Evolutionary conservation across 140 eudicot species (phyloP), one percentile per base, ranked within the genome.

Genomic region (Cichorium intybus): DNA sequence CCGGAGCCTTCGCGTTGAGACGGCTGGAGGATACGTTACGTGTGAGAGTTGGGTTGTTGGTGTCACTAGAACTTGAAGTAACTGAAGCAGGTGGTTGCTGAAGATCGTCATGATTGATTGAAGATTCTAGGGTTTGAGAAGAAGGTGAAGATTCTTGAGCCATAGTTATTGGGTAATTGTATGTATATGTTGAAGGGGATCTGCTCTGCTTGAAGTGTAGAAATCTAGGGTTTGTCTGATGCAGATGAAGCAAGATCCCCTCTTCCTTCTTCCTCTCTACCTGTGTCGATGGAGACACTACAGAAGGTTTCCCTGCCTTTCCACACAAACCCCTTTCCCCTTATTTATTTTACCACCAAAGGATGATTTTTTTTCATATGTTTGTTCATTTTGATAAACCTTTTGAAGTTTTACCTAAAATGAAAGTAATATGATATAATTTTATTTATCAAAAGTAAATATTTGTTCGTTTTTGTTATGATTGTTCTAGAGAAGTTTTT

Each of bases 1-100:
- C 97, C 14, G 95, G 90, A 2, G 97, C 97, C 60, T 74, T 61
- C 3, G 97, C 96, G 77, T 84, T 90, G 10, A 90, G 87, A 9
- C 83, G 81, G 23, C 83, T 87, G 49, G 57, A 56, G 1, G 95
- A 81, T 0, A 54, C 68, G 68, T 72, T 75, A 27, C 90, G 76
- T 0, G 79, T 54, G 29, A 82, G 73, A 3, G 80, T 31, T 3
- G 77, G 65, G 29, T 16, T 64, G 63, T 53, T 52, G 8, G 51
- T 20, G 22, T 69, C 66, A 24, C 64, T 16, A 10, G 77, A 49
- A 35, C 2, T 4, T 15, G 75, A 12, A 23, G 72, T 28, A 0
- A 45, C 9, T 12, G 69, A 26, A 8, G 74, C 18, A 23, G 68
- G 46, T 14, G 62, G 64, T 9, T 51, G 57, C 15, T 73, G 76